Base-by-base conservation (phyloP, 2,329 filamentous ascomycete genomes). In the Xylaria digitata region DNA sequence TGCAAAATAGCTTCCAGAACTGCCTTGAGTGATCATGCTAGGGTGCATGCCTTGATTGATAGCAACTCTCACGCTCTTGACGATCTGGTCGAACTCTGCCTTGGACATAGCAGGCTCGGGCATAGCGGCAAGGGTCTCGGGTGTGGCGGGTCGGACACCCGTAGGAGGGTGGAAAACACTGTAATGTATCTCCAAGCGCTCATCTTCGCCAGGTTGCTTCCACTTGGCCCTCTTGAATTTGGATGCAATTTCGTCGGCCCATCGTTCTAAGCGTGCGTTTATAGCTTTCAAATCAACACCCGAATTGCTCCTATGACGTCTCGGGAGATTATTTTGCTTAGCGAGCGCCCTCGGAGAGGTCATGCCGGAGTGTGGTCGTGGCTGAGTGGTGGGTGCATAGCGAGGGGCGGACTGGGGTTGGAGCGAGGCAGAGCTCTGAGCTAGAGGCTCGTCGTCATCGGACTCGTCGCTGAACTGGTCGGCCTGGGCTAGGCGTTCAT, bases 231-330 rank as follows among this genome's bases (percentile, higher is more conserved):
- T 92, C 83, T 97, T 98, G 86, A 99, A 98, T 75, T 96, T 96
- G 73, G 93, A 92, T 34, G 96, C 94, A 75, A 99, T 98, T 81
- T 99, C 96, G 74, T 98, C 96, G 17, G 96, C 96, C 96, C 96
- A 99, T 77, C 92, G 87, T 81, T 99, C 96, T 30, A 99, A 83
- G 26, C 96, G 87, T 66, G 95, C 94, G 80, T 99, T 99, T 81
- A 99, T 98, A 67, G 96, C 96, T 79, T 98, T 98, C 77, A 99
- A 92, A 76, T 99, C 96, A 19, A 99, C 95, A 2, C 94, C 95
- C 21, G 93, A 93, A 74, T 94, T 96, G 77, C 92, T 92, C 58
- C 77, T 70, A 50, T 66, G 69, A 23, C 75, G 74, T 70, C 89
- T 85, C 67, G 83, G 81, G 58, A 88, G 84, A 45, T 71, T 69